phyloP scores from a whole-genome alignment of 2,329 filamentous ascomycete species.

The Neoscytalidium dimidiatum region DNA sequence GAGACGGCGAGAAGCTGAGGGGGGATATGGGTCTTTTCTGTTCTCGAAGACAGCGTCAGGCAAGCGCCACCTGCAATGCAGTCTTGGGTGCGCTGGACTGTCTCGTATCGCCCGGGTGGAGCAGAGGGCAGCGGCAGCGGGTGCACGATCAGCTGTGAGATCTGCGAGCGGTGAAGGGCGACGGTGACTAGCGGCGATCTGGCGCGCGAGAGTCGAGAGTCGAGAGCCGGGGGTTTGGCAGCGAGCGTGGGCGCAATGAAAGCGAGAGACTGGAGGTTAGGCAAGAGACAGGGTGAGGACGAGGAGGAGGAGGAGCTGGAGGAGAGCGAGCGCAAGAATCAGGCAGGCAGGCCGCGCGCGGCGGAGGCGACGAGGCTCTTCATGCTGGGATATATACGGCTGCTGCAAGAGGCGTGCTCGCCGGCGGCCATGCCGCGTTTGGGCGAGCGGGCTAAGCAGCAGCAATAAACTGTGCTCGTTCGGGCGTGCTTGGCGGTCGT shows the following conservation, averaged over 20 bases:
- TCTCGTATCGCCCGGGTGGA: constrained; percentile 13
- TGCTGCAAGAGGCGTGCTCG: not conserved
- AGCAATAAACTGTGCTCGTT: constrained; percentile 1
- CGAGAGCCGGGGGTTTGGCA: too few species aligned
- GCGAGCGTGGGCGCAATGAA: not conserved
- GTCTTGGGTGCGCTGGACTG: not conserved
- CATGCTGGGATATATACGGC: not conserved
- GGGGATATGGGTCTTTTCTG: not conserved
- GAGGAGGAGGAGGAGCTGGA: not conserved
- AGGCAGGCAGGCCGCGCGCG: not conserved
- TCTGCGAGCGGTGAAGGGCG: constrained; percentile 1
- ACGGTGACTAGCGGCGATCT: not conserved
- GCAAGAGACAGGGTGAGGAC: not conserved
- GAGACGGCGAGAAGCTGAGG: not conserved
- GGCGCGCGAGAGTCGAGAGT: not conserved
- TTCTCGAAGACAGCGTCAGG: constrained; percentile 17
- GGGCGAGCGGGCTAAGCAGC: not conserved
- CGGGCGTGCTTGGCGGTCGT: constrained; percentile 10
- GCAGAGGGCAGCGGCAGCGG: not conserved
- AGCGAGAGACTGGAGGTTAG: not conserved
- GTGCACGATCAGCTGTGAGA: constrained; percentile 6
- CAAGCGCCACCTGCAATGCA: constrained; percentile 9
- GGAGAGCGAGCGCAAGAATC: not conserved
- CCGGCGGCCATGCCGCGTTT: not conserved
- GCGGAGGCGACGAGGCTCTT: not conserved